Conservation (phyloP, 352 stramenopile species). For the Globisporangium viniferum region DNA sequence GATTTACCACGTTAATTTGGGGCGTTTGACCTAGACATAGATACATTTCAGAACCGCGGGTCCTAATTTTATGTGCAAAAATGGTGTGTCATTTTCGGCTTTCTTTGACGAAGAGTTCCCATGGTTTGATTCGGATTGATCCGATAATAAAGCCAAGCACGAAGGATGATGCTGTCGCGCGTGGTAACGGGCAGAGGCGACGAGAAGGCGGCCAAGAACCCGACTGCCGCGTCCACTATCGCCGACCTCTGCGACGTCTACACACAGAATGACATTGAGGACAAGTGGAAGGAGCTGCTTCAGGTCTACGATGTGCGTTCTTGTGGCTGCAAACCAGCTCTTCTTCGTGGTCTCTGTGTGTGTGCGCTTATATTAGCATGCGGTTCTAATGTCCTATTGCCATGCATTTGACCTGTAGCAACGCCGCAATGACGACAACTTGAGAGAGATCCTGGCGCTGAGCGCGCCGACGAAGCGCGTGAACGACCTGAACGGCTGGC, state of each 20-base stretch:
- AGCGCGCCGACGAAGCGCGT: conserved; percentile 55
- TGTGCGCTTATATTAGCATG: not conserved
- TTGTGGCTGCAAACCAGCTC: conserved; percentile 1
- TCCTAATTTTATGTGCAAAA: too few species aligned
- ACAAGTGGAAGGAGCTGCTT: conserved; percentile 66
- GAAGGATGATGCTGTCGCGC: conserved; percentile 21
- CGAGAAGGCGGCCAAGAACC: conserved; percentile 16
- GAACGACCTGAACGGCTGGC: conserved; percentile 67
- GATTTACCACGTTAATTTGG: too few species aligned
- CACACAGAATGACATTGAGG: conserved; percentile 54
- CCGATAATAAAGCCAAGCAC: conserved; percentile 4
- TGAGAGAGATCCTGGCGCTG: conserved; percentile 71
- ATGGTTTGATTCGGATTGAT: too few species aligned
- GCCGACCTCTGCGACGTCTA: conserved; percentile 65
- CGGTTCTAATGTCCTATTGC: not conserved
- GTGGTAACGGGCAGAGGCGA: conserved; percentile 17
- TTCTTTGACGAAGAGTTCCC: too few species aligned
- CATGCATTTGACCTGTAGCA: conserved; percentile 27
- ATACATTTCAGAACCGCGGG: too few species aligned
- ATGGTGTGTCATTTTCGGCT: too few species aligned
- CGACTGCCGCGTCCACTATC: conserved; percentile 29
- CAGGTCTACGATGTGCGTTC: conserved; percentile 66
- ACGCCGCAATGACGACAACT: conserved; percentile 74
- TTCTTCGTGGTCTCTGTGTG: not conserved
- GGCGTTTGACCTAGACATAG: too few species aligned